Evolutionary conservation across 2,329 filamentous ascomycete species (phyloP).

Genomic region (Aspergillus nomiae): DNA sequence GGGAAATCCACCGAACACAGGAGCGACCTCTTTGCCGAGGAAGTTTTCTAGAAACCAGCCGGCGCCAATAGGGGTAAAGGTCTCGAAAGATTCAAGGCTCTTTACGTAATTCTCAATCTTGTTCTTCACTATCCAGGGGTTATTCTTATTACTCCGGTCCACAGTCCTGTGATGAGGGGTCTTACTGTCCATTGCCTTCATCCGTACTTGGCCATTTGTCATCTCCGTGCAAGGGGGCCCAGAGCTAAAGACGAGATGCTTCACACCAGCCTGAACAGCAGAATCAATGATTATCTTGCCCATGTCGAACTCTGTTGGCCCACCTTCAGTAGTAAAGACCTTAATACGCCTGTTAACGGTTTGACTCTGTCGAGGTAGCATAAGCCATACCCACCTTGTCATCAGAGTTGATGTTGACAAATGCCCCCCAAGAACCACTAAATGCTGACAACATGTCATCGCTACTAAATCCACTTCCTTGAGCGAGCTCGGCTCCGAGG

Average conservation of each 20-base stretch:
- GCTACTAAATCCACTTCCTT: slow-evolving; percentile 21
- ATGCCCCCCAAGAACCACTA: slow-evolving; percentile 23
- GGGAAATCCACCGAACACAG: slow-evolving; percentile 47
- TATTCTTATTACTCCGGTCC: not conserved
- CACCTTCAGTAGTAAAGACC: not conserved
- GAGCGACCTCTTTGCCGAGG: slow-evolving; percentile 35
- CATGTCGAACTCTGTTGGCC: slow-evolving; percentile 38
- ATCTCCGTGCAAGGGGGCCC: slow-evolving; percentile 34
- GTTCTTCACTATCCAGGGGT: not conserved
- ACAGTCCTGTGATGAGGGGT: not conserved
- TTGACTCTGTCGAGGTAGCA: not conserved
- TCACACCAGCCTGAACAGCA: slow-evolving; percentile 35
- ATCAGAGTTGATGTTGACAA: slow-evolving; percentile 29
- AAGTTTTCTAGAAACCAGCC: slow-evolving; percentile 51
- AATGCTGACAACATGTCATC: slow-evolving; percentile 27
- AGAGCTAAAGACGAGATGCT: slow-evolving; percentile 41
- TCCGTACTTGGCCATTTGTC: slow-evolving; percentile 35
- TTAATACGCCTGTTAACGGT: not conserved
- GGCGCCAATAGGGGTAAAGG: slow-evolving; percentile 29
- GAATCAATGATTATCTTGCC: slow-evolving; percentile 39
- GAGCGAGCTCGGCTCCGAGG: slow-evolving; percentile 27
- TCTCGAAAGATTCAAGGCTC: not conserved
- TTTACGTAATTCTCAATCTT: not conserved
- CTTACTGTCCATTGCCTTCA: slow-evolving; percentile 39
- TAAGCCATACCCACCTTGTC: slow-evolving; percentile 14